Base-by-base conservation (phyloP, 352 stramenopile genomes). In the Globisporangium yorkense region DNA sequence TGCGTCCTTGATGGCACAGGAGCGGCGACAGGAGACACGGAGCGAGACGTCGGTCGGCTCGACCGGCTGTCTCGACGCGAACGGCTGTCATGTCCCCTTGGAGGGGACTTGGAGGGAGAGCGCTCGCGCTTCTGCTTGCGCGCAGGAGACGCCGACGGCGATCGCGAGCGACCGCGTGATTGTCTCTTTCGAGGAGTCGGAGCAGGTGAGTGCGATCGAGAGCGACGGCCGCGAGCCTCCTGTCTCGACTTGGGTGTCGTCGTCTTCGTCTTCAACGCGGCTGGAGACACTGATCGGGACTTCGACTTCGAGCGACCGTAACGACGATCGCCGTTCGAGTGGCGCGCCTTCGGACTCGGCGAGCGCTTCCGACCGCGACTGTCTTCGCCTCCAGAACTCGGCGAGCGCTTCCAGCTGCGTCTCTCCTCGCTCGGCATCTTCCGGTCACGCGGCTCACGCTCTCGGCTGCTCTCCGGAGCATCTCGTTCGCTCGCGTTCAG, bases 201-300 rank as follows among this genome's bases (percentile, higher is more conserved):
- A 8, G 68, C 41, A 54, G 71, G 71, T 4, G 71, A 83, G 39
- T 55, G 66, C 4, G 71, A 83, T 40, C 57, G 69, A 6, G 66
- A 68, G 51, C 48, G 61, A 47, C 45, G 20, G 5, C 52, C 56
- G 29, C 59, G 63, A 46, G 68, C 50, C 31, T 64, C 68, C 24
- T 46, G 47, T 61, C 65, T 37, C 45, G 65, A 21, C 61, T 63
- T 56, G 5, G 31, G 21, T 9, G 24, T 49, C 10, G 37, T 3
- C 5, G 37, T 15, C 37, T 43, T 43, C 37, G 12, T 2, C 37
- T 43, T 43, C 12, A 43, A 33, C 8, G 16, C 18, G 21, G 16
- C 7, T 44, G 70, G 61, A 18, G 71, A 82, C 10, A 45, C 52
- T 1, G 71, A 77, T 62, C 63, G 68, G 41, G 61, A 64, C 43